A percentile compares a stretch with the other conserved stretches of the same genome.
Conservation (phyloP, 1,284 basidiomycete genomes). For the Cystobasidium slooffiae region DNA sequence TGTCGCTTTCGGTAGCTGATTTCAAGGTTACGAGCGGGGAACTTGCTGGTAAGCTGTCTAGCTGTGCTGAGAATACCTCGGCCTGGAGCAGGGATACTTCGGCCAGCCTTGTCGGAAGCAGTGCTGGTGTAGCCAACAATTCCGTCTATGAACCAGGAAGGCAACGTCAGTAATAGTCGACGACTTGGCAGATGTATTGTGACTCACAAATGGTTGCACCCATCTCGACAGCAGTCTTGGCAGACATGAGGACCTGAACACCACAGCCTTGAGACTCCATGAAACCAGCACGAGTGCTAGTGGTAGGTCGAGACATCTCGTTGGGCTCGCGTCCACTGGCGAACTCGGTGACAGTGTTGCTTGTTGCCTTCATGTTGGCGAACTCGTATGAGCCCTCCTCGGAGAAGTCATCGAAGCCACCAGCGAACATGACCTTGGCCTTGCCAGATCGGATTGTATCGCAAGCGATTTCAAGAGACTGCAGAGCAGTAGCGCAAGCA, state of each 20-base stretch:
- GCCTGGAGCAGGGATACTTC: conserved; percentile 67
- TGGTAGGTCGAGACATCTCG: conserved; percentile 97
- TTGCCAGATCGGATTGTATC: conserved; percentile 93
- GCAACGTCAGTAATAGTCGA: not conserved
- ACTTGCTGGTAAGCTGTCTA: conserved; percentile 71
- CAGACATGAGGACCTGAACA: conserved; percentile 95
- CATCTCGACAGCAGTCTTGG: conserved; percentile 91
- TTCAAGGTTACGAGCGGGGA: conserved; percentile 74
- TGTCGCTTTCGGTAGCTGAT: conserved; percentile 86
- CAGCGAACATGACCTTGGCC: conserved; percentile 98
- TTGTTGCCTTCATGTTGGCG: conserved; percentile 99
- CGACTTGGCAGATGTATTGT: not conserved
- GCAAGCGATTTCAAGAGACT: conserved; percentile 97
- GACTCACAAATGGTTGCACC: conserved; percentile 80
- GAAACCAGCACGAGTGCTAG: conserved; percentile 84
- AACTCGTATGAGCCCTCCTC: conserved; percentile 63
- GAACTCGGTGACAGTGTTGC: conserved; percentile 93
- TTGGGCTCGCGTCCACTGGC: conserved; percentile 98
- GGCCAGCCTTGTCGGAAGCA: conserved; percentile 64
- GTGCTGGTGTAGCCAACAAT: conserved; percentile 95
- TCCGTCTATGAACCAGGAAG: conserved; percentile 58
- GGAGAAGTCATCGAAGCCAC: conserved; percentile 96
- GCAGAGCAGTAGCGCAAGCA: conserved; percentile 95
- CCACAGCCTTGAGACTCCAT: conserved; percentile 96
- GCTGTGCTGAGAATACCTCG: conserved; percentile 85